Base-by-base conservation (phyloP, 2,329 filamentous ascomycete genomes). In the Graphilbum ipis-grandicollis region DNA sequence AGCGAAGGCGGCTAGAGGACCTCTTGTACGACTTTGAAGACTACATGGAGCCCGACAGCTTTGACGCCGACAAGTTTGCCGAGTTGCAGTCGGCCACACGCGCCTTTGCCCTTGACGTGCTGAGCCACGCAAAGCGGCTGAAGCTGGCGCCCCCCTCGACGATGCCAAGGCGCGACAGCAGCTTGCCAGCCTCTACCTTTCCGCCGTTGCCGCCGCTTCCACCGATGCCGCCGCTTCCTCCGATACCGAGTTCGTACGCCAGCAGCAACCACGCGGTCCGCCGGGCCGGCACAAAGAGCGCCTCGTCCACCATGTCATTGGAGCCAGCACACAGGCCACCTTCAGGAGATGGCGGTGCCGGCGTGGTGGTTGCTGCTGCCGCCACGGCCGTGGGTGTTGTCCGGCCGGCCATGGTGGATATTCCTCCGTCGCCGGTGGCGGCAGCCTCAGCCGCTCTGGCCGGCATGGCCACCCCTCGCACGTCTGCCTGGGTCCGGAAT, bases 11-110 rank as follows among this genome's bases (percentile, higher is more conserved):
- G 14, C 45, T 62, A 4, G 58, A 60, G 34, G 55, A 59, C 36
- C 46, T 60, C 3, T 50, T 62, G 7, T 62, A 60, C 44, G 58
- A 62, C 39, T 54, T 63, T 31, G 59, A 63, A 30, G 59, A 62
- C 46, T 60, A 53, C 38, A 53, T 54, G 21, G 52, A 58, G 19
- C 42, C 49, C 6, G 54, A 55, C 33, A 49, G 54, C 5, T 62
- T 59, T 38, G 53, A 57, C 9, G 43, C 46, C 17, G 44, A 46
- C 19, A 55, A 50, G 39, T 62, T 58, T 36, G 40, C 48, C 2
- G 52, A 56, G 15, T 43, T 62, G 5, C 58, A 60, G 37, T 46
- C 55, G 0, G 56, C 58, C 0, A 56, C 57, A 2, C 59, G 57
- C 38, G 41, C 55, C 0, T 54, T 62, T 33, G 59, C 59, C 18